Conservation (phyloP, 1,139 yeast genomes). For the Lodderomyces jiufengensis region DNA sequence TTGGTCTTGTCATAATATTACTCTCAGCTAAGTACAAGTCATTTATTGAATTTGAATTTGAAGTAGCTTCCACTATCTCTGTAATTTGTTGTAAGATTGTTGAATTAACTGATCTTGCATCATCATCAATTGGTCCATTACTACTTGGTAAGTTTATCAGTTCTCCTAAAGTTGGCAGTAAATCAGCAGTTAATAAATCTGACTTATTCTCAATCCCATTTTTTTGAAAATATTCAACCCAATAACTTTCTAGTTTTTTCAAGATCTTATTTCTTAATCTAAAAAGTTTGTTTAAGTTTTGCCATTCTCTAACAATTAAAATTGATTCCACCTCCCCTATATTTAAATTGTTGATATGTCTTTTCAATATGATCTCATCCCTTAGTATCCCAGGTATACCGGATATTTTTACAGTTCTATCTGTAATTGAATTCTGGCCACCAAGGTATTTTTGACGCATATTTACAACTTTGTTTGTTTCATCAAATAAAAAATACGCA, state of each 20-base stretch:
- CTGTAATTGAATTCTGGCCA: conserved; percentile 42
- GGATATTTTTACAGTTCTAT: conserved; percentile 42
- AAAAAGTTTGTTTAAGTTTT: conserved; percentile 60
- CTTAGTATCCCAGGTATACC: conserved; percentile 72
- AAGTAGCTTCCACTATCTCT: conserved; percentile 8
- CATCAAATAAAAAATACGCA: conserved; percentile 31
- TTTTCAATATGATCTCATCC: conserved; percentile 61
- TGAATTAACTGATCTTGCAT: conserved; percentile 1
- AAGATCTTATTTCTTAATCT: conserved; percentile 54
- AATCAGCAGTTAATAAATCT: conserved; percentile 23
- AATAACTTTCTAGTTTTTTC: conserved; percentile 60
- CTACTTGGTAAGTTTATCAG: conserved; percentile 10
- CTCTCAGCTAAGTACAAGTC: conserved; percentile 21
- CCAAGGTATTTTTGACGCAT: conserved; percentile 44
- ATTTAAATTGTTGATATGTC: conserved; percentile 71
- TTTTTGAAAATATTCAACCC: conserved; percentile 67
- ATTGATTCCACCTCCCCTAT: conserved; percentile 78
- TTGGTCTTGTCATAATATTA: conserved; percentile 43
- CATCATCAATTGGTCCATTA: conserved; percentile 5
- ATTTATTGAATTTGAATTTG: conserved; percentile 2
- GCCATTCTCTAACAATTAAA: conserved; percentile 85
- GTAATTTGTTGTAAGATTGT: conserved; percentile 21
- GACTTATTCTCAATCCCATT: conserved; percentile 29
- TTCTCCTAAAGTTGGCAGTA: conserved; percentile 30
- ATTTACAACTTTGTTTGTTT: conserved; percentile 34